phyloP scores from a whole-genome alignment of 495 filamentous ascomycete genomes.

The Aspergillus affinis region DNA sequence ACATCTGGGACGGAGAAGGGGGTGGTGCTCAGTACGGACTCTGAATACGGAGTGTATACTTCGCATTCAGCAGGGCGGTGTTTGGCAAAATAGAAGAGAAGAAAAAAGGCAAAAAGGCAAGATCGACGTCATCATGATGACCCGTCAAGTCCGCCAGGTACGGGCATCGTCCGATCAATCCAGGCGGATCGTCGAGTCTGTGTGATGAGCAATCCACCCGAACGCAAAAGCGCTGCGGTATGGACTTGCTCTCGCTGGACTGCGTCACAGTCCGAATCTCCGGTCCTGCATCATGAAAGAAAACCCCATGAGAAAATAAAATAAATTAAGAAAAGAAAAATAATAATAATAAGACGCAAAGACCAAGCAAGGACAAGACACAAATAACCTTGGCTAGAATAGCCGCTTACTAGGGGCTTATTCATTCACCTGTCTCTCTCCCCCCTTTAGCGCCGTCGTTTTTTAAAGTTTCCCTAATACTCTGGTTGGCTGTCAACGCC shows the following conservation, averaged over 20 bases:
- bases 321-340: neutral
- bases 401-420: neutral
- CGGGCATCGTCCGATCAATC: neutral
- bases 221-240: neutral
- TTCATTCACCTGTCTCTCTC: neutral
- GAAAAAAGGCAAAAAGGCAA: neutral
- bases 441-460: constrained; percentile 2
- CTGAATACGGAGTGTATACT: too few species aligned
- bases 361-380: constrained; percentile 1
- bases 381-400: constrained; percentile 11
- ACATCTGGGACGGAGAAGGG: neutral
- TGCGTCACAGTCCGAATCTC: neutral
- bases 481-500: constrained; percentile 21
- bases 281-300: too few species aligned
- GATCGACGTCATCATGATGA: neutral
- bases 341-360: neutral
- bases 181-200: neutral
- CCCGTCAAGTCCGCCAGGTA: neutral
- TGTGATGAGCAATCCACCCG: neutral
- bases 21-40: too few species aligned
- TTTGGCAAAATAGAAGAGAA: too few species aligned
- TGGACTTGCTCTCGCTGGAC: neutral
- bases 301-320: neutral
- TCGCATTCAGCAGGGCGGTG: too few species aligned
- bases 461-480: neutral